These are phyloP conservation scores for Cucumis cinereus DNA, from an alignment of 306 rosid genomes.

Conservation along the genomic window DNA sequence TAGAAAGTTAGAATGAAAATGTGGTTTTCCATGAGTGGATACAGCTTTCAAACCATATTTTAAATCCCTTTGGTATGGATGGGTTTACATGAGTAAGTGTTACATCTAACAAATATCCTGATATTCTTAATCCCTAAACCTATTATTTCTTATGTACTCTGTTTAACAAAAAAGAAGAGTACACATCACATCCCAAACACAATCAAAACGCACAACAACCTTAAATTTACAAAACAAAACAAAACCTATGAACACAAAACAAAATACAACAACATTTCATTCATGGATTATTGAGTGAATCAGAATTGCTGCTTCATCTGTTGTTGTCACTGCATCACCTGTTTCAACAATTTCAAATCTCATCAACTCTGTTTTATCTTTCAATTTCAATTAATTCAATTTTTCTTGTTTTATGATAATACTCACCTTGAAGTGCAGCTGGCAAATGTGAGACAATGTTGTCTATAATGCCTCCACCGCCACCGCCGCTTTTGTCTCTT, in stretches of 20 bases:
- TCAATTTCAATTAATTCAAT: neutral
- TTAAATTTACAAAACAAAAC: neutral
- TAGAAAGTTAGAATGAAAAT: too few species aligned
- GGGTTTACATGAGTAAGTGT: too few species aligned
- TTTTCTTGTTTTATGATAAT: neutral
- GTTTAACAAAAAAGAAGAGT: neutral
- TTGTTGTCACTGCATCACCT: slow-evolving; percentile 32
- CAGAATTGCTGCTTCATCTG: slow-evolving; percentile 38
- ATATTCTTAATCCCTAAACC: neutral
- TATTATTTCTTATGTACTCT: neutral
- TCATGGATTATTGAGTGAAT: slow-evolving; percentile 30
- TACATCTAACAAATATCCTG: neutral
- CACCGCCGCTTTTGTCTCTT: neutral
- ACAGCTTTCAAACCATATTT: too few species aligned
- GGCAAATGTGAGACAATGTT: slow-evolving; percentile 35
- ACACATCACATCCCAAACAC: neutral
- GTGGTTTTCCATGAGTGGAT: too few species aligned
- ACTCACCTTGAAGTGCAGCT: slow-evolving; percentile 26
- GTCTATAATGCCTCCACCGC: slow-evolving; percentile 23
- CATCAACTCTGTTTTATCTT: neutral
- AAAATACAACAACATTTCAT: neutral
- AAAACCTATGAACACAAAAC: neutral
- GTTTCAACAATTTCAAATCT: neutral
- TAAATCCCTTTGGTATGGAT: too few species aligned
- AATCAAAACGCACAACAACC: neutral